Evolutionary conservation across 129 eudicot genomes (phyloP), one percentile per base, ranked within the genome.

Genomic region (Lactuca saligna): DNA sequence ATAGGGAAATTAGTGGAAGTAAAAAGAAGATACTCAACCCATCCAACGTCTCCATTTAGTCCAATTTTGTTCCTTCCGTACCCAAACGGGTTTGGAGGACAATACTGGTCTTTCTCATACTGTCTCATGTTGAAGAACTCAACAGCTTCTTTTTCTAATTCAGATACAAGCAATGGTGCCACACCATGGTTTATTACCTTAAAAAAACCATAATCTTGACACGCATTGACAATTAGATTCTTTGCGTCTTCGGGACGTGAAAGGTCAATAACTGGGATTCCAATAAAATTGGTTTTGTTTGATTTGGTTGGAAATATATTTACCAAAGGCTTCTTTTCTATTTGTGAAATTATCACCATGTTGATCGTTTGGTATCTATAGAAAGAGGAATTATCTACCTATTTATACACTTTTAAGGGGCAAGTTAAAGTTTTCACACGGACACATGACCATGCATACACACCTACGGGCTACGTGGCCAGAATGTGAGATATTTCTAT

Each of bases 21-120:
- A 34, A 83, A 74, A 54, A 86, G 91, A 61, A 86, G 91, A 57
- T 82, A 86, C 25, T 86, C 91, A 33, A 86, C 33, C 85, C 87
- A 77, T 13, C 91, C 91, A 25, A 80, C 66, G 44, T 86, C 91
- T 42, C 91, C 91, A 68, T 80, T 86, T 0, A 34, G 69, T 41
- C 91, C 91, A 68, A 86, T 86, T 16, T n/a, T 77, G 57, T 86
- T 82, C 59, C 49, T 69, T 0, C 87, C 81, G 17, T 86, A 86
- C 39, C 91, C 87, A 2, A 77, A 74, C 11, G 87, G 87, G 16
- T 59, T 71, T 2, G 86, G 69, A 42, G 85, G 73, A 37, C 66
- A 78, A 41, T 71, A 79, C 25, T 66, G 80, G 17, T 77, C 73
- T 70, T 86, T 86, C 20, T 76, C 79, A 1, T 63, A 57, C 35